Evolutionary conservation across 2,329 filamentous ascomycete genomes (phyloP), one percentile per base, ranked within the genome.

Genomic region (Rachicladosporium sp.): DNA sequence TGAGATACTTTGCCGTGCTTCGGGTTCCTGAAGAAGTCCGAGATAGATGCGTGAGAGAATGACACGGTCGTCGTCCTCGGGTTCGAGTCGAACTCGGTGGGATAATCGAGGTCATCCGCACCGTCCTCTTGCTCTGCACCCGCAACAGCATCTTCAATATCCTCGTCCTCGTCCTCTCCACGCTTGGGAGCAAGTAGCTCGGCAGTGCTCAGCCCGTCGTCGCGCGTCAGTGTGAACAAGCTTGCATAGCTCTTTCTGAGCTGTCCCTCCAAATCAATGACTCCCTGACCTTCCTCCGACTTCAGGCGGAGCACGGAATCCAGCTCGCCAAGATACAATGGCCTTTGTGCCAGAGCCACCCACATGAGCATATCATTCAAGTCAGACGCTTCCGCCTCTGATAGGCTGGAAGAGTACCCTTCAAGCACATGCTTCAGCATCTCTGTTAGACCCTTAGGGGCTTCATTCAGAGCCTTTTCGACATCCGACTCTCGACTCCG

Each of bases 301-400:
- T 56, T 56, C 33, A 70, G 51, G n/a, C 62, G 58, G 11, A 71
- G 52, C 1, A 64, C 57, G 1, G 60, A 57, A 40, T 70, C 68
- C 4, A 70, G 47, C 37, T 68, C 62, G 19, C 63, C 65, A 3
- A 71, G 51, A 0, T 58, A 64, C 31, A 70, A 41, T 0, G 64
- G 61, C 39, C 64, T 57, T 37, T 66, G 57, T 1, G 67, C 65
- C 29, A 66, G 69, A 1, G 65, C 58, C 1, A 64, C 58, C 68
- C 68, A 71, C 7, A 57, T 54, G 3, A 71, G 49, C 43, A 69
- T 59, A 47, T 68, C 65, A 31, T 69, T 68, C 10, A 70, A 46
- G 33, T 69, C 64, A 2, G 55, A 54, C 0, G 58, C 57, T 4
- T 66, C 62, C 5, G 65, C 45, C 12, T 55, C 45, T 6, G 35